Evolutionary conservation across 2,329 filamentous ascomycete species (phyloP), one percentile per base, ranked within the genome.

Genomic region (Sporothrix humicola): DNA sequence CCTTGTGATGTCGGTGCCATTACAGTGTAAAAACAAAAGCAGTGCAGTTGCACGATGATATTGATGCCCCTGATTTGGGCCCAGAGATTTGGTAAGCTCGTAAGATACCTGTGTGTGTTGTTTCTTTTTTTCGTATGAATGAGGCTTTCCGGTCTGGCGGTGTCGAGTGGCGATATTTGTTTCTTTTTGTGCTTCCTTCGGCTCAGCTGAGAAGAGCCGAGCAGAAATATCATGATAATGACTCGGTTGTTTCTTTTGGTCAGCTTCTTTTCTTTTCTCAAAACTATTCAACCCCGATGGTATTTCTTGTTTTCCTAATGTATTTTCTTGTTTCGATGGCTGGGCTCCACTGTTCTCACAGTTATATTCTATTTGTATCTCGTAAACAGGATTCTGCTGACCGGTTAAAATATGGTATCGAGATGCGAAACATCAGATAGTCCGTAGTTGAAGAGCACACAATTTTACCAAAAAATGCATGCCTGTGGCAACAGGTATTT

Each of bases 111-210:
- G 31, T 56, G 7, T 20, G 17, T 54, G 7, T 20, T 20, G 15
- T n/a, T 17, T 54, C 12, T 17, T 13, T 26, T 26, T 59, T n/a
- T 8, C 1, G 31, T 59, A 37, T 31, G 9, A 31, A 17, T 59
- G 31, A 13, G 5, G n/a, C 70, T 65, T 54, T 54, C 70, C 58
- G 23, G 20, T 42, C 70, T 66, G 71, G 50, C 61, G 50, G 71
- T 72, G 59, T 66, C 71, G 46, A 37, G 71, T 59, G 61, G 71
- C 71, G 61, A 68, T 17, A 42, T 15, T 69, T 42, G 17, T 73
- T 59, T 58, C 12, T 63, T 9, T 3, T n/a, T 31, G 31, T 37
- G 31, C 31, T 37, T 37, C 31, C 31, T 23, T 68, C 56, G 26
- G 4, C 56, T 59, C 56, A 59, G 56, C 56, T 59, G 56, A 59